A percentile compares a stretch with the other conserved stretches of the same genome.
Conservation (phyloP, 768 basidiomycete species). For the Goffeauzyma gilvescens region DNA sequence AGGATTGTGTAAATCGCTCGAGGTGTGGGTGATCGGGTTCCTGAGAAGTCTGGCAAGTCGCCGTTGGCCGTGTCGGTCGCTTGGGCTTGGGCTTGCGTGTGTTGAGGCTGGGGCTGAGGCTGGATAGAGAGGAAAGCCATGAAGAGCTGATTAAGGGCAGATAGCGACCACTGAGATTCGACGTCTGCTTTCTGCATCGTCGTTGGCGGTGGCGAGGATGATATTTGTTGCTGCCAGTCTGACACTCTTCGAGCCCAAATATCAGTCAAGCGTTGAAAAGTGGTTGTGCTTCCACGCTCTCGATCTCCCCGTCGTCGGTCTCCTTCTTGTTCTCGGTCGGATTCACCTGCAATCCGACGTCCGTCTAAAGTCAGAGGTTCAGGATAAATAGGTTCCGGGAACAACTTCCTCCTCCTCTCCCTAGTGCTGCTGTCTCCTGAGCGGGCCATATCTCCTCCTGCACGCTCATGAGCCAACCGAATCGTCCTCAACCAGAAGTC, state of each 20-base stretch:
- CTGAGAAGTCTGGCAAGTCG: not conserved
- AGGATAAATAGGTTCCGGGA: slow-evolving; percentile 6
- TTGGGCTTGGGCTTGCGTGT: not conserved
- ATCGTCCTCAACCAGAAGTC: too few species aligned
- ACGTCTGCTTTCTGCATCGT: not conserved
- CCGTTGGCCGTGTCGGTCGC: not conserved
- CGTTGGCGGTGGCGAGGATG: not conserved
- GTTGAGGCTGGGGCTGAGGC: not conserved
- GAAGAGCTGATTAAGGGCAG: slow-evolving; percentile 15
- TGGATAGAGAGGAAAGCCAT: slow-evolving; percentile 13
- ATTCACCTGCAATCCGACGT: not conserved
- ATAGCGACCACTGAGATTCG: slow-evolving; percentile 12
- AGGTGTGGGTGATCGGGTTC: slow-evolving; percentile 10
- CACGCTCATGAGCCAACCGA: too few species aligned
- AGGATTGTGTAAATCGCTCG: slow-evolving; percentile 16
- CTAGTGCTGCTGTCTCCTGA: not conserved
- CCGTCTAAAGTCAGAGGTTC: not conserved
- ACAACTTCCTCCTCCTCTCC: not conserved
- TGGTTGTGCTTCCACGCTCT: not conserved
- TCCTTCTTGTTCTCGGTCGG: not conserved
- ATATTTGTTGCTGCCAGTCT: not conserved
- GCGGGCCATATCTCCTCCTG: not conserved
- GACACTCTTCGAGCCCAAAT: slow-evolving; percentile 8
- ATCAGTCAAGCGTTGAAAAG: slow-evolving; percentile 6
- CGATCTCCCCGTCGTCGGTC: not conserved